These are phyloP conservation scores for Marasmius sp. DNA, from an alignment of 1,284 basidiomycete species.

Conservation along the genomic window DNA sequence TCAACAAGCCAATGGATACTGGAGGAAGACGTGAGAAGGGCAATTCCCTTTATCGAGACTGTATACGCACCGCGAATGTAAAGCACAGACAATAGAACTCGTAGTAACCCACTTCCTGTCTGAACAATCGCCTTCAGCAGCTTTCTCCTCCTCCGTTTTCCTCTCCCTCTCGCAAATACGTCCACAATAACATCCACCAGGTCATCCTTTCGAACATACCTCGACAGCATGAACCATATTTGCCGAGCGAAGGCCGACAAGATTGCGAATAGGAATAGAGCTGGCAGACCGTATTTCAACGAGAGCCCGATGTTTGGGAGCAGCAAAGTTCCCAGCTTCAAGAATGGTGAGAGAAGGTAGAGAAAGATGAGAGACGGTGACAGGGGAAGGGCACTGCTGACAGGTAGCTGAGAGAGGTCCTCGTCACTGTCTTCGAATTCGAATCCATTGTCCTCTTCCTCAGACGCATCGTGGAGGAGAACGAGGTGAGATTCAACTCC, in stretches of 20 bases:
- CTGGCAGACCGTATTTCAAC: slow-evolving; percentile 49
- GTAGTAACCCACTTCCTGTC: slow-evolving; percentile 40
- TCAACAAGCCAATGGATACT: slow-evolving; percentile 55
- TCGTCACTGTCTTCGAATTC: background rate
- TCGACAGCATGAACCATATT: slow-evolving; percentile 71
- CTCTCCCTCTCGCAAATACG: slow-evolving; percentile 55
- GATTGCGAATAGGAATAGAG: slow-evolving; percentile 51
- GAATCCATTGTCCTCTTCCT: background rate
- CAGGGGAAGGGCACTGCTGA: slow-evolving; percentile 39
- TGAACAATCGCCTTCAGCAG: slow-evolving; percentile 42
- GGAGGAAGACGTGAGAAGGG: slow-evolving; percentile 7
- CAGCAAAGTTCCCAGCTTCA: slow-evolving; percentile 68
- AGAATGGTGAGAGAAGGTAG: slow-evolving; percentile 65
- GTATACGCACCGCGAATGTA: slow-evolving; percentile 62
- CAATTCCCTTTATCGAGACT: background rate
- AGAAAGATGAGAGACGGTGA: slow-evolving; percentile 59
- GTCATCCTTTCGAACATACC: slow-evolving; percentile 63
- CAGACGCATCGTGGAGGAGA: background rate
- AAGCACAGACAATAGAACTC: slow-evolving; percentile 52
- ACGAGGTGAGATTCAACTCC: background rate
- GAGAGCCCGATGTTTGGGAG: slow-evolving; percentile 48
- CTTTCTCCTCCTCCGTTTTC: slow-evolving; percentile 42
- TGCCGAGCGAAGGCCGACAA: slow-evolving; percentile 63
- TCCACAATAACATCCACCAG: slow-evolving; percentile 64
- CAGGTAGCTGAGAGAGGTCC: background rate